Base-by-base conservation (phyloP, 768 basidiomycete species). In the Lactarius psammicola region DNA sequence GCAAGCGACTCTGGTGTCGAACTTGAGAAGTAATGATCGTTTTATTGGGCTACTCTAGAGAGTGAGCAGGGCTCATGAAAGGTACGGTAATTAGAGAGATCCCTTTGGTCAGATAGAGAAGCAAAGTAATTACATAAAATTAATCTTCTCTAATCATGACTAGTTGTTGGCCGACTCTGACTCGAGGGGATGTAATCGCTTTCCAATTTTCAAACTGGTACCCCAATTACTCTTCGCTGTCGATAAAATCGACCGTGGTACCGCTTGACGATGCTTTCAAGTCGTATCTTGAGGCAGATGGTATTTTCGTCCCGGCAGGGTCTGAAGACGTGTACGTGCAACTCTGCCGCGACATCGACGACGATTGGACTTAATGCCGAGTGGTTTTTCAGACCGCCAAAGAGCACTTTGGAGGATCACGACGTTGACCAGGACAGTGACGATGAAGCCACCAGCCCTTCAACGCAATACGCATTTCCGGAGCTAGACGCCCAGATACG, bases 171-270 rank as follows among this genome's bases (percentile, higher is more conserved):
- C 91, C 90, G 20, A 44, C 71, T 2, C 76, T 82, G 36, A 80
- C 82, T 2, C 74, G 77, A 18, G 73, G 78, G 5, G 84, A 87
- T 71, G 79, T 93, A 62, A 79, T 89, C 15, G 78, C 84, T 4
- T 94, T 91, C 73, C 92, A 93, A 63, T 90, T 92, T 71, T 94
- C 92, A 1, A 84, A 85, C 2, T 95, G 94, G 94, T 93, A 93
- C 72, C 85, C 92, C 6, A 73, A 70, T 9, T 94, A 92, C 74
- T 77, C 85, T 11, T 75, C 78, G 9, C 71, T 85, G 31, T 87
- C 84, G 59, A 86, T 92, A 69, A 89, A 85, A 74, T 90, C 89
- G 9, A 92, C 84, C 10, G 78, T 93, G 60, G 84, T 95, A 68
- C 90, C 92, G 0, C 77, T 95, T 8, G 79, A 82, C 4, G 73